Conservation (phyloP, 2,329 filamentous ascomycete species). For the Byssothecium circinans region DNA sequence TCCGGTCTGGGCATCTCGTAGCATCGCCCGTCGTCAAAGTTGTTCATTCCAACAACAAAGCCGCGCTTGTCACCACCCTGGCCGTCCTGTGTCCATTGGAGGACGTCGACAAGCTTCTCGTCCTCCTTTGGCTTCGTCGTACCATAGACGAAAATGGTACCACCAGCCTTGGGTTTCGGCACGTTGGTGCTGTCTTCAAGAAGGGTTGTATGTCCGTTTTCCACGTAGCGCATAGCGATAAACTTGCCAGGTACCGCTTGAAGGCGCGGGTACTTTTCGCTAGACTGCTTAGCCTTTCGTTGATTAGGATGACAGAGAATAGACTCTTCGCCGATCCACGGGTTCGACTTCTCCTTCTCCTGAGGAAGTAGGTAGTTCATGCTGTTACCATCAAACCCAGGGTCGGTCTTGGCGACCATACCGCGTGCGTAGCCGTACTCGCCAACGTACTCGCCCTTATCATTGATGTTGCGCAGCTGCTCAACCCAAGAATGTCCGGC, state of each 20-base stretch:
- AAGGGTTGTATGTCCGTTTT: slow-evolving; percentile 54
- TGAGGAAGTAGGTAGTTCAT: slow-evolving; percentile 59
- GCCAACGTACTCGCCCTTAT: slow-evolving; percentile 73
- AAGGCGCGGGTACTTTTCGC: slow-evolving; percentile 63
- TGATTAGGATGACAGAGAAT: slow-evolving; percentile 67
- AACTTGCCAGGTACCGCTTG: slow-evolving; percentile 53
- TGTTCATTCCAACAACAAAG: slow-evolving; percentile 71
- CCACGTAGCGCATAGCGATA: slow-evolving; percentile 53
- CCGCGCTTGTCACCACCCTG: slow-evolving; percentile 80
- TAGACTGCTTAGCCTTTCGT: slow-evolving; percentile 56
- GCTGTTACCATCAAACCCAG: slow-evolving; percentile 65
- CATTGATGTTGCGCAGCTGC: slow-evolving; percentile 68
- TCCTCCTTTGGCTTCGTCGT: slow-evolving; percentile 52
- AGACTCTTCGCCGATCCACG: slow-evolving; percentile 54
- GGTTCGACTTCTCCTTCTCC: slow-evolving; percentile 43
- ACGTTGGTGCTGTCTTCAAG: slow-evolving; percentile 36
- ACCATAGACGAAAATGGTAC: slow-evolving; percentile 53
- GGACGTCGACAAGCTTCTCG: slow-evolving; percentile 65
- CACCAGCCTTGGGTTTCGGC: slow-evolving; percentile 49
- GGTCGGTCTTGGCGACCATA: slow-evolving; percentile 60
- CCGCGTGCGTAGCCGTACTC: slow-evolving; percentile 74
- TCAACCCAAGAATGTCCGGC: slow-evolving; percentile 79
- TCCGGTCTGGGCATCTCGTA: slow-evolving; percentile 58
- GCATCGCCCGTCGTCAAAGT: slow-evolving; percentile 90
- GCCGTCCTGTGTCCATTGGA: slow-evolving; percentile 80